Conservation (phyloP, 306 rosid species). For the Sphenostylis stenocarpa region DNA sequence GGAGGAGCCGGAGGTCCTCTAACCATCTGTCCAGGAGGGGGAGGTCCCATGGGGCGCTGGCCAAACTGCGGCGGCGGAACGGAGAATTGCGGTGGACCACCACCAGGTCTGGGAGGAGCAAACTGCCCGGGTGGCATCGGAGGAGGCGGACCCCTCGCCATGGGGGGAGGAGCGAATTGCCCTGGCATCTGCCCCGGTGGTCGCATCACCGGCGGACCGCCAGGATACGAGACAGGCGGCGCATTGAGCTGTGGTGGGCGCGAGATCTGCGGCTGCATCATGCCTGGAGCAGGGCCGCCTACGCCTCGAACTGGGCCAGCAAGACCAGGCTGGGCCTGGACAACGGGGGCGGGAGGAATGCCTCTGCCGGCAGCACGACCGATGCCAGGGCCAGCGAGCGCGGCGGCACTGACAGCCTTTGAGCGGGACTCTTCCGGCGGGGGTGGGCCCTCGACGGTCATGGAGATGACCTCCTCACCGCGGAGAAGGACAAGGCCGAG, state of each 20-base stretch:
- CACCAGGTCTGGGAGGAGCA: constrained; percentile 58
- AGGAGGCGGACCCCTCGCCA: constrained; percentile 69
- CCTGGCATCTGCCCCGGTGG: constrained; percentile 76
- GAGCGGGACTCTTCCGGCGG: constrained; percentile 95
- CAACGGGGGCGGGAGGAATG: constrained; percentile 65
- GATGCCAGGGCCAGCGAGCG: constrained; percentile 83
- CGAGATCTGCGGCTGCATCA: constrained; percentile 99
- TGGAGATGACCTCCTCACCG: constrained; percentile 97
- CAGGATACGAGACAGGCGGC: constrained; percentile 74
- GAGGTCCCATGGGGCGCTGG: constrained; percentile 98
- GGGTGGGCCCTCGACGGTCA: constrained; percentile 98
- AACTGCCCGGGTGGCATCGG: constrained; percentile 72
- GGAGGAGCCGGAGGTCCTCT: constrained; percentile 93
- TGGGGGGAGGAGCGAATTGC: constrained; percentile 63
- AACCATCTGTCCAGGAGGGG: constrained; percentile 94
- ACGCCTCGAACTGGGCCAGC: constrained; percentile 94
- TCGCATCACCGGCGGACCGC: constrained; percentile 65
- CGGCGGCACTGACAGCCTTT: constrained; percentile 77
- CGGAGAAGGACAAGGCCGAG: constrained; percentile 97
- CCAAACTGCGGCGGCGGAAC: constrained; percentile 79
- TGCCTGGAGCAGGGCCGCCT: constrained; percentile 94
- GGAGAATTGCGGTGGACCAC: constrained; percentile 56
- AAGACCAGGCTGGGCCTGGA: constrained; percentile 94
- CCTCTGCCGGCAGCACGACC: constrained; percentile 95
- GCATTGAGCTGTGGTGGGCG: constrained; percentile 73